Evolutionary conservation across 2,329 filamentous ascomycete species (phyloP).

Genomic region (Paracoccidioides brasiliensis): DNA sequence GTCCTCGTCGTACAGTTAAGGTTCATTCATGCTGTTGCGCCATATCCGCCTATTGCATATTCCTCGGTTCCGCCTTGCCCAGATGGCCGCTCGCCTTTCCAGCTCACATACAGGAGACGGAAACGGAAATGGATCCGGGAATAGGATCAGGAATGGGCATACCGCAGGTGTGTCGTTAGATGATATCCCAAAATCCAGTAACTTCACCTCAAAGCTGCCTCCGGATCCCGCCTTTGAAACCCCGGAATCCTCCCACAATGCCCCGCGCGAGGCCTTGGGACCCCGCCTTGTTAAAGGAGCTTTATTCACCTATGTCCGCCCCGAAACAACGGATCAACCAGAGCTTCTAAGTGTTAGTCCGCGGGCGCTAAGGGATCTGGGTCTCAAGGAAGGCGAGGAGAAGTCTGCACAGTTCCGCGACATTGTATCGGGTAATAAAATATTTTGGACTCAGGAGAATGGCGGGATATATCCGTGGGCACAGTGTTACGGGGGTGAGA

Average conservation of each 20-base stretch:
- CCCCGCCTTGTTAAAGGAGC: conserved; percentile 77
- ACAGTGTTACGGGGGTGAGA: conserved; percentile 78
- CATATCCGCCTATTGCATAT: not conserved
- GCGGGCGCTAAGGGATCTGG: conserved; percentile 67
- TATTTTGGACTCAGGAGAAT: conserved; percentile 59
- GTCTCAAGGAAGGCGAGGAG: conserved; percentile 55
- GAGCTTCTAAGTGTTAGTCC: conserved; percentile 73
- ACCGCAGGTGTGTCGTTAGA: conserved; percentile 24
- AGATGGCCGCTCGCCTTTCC: conserved; percentile 11
- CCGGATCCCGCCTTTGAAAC: conserved; percentile 68
- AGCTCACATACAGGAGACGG: not conserved
- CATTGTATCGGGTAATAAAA: conserved; percentile 67
- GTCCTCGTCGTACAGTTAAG: too few species aligned
- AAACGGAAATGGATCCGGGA: not conserved
- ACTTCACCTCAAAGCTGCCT: conserved; percentile 55
- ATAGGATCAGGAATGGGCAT: not conserved
- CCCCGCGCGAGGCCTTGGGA: conserved; percentile 60
- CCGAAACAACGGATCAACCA: conserved; percentile 55
- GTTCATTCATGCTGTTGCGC: conserved; percentile 7
- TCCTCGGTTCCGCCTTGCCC: conserved; percentile 5
- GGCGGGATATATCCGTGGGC: conserved; percentile 94
- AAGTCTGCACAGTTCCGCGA: conserved; percentile 60
- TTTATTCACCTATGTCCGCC: conserved; percentile 80
- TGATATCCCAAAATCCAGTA: conserved; percentile 50
- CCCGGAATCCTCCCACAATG: conserved; percentile 66